Percentiles rank a stretch among this genome's conserved stretches.
Conservation (phyloP, 2,329 filamentous ascomycete species). For the Fusarium penzigii region DNA sequence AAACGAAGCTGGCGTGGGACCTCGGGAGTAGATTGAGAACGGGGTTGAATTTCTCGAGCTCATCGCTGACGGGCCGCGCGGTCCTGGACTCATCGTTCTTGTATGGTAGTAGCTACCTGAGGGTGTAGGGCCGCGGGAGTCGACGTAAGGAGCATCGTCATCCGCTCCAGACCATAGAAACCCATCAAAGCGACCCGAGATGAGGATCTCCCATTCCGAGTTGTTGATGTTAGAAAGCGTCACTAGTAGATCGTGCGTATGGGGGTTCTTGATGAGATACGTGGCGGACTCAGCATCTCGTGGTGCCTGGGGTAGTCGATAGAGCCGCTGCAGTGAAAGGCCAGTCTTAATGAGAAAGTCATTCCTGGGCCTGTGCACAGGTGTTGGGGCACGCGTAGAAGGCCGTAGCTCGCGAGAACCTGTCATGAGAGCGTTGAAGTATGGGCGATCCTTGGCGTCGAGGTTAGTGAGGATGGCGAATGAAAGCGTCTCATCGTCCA, state of each 20-base stretch:
- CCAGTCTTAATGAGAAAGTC: constrained; percentile 75
- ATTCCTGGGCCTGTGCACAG: constrained; percentile 64
- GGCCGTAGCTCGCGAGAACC: constrained; percentile 59
- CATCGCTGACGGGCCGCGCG: constrained; percentile 43
- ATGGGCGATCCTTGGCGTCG: constrained; percentile 70
- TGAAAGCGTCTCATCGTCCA: constrained; percentile 89
- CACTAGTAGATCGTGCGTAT: constrained; percentile 81
- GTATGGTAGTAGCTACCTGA: constrained; percentile 47
- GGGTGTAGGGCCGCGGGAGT: constrained; percentile 59
- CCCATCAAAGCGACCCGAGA: constrained; percentile 90
- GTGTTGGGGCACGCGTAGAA: constrained; percentile 66
- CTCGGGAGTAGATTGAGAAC: constrained; percentile 54
- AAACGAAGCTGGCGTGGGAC: constrained; percentile 59
- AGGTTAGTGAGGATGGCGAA: constrained; percentile 94
- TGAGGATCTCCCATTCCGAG: constrained; percentile 96
- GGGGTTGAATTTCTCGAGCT: constrained; percentile 50
- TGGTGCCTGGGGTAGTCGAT: constrained; percentile 70
- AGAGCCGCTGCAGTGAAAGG: constrained; percentile 80
- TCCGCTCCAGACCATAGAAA: constrained; percentile 95
- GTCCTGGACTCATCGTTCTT: constrained; percentile 41
- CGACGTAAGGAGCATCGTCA: constrained; percentile 45
- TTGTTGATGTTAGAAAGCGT: constrained; percentile 85
- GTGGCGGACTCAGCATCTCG: constrained; percentile 85
- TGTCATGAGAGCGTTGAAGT: constrained; percentile 78
- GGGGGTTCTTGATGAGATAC: constrained; percentile 80